Conservation (phyloP, 345 rosid species). For the Euphorbia pulcherrima region DNA sequence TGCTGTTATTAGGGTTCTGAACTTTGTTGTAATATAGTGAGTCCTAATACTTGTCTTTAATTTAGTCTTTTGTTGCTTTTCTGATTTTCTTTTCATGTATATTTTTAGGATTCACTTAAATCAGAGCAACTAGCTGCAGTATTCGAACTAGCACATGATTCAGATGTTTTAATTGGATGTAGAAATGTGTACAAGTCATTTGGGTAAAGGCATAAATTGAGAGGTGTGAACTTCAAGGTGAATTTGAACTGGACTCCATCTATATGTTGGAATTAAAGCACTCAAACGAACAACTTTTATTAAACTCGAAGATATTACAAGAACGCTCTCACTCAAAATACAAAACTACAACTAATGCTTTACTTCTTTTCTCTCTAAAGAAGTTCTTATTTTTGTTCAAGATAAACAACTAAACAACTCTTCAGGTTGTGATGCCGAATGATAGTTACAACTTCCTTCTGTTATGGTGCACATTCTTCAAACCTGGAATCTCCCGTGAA, state of each 20-base stretch:
- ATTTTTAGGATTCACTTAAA: constrained; percentile 49
- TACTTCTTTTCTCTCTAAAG: too few species aligned
- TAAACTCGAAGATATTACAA: too few species aligned
- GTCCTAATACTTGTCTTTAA: background rate
- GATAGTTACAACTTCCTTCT: too few species aligned
- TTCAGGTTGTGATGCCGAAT: too few species aligned
- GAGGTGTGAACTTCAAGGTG: constrained; percentile 99
- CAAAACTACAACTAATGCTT: too few species aligned
- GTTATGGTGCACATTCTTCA: too few species aligned
- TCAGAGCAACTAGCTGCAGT: constrained; percentile 34
- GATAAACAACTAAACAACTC: too few species aligned
- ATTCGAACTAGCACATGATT: constrained; percentile 39
- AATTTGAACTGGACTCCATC: constrained; percentile 15
- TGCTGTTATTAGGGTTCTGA: background rate
- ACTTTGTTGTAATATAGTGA: background rate
- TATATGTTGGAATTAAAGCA: too few species aligned
- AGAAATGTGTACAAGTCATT: constrained; percentile 85
- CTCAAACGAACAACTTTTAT: too few species aligned
- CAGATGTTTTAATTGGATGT: constrained; percentile 85
- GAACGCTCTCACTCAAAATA: too few species aligned
- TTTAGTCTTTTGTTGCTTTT: background rate
- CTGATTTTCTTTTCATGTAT: background rate
- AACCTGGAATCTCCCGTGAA: too few species aligned
- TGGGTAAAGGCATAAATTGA: constrained; percentile 83
- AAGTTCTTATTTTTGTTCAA: too few species aligned